phyloP scores from a whole-genome alignment of 2,329 filamentous ascomycete genomes.

The Fonsecaea pugnacius region DNA sequence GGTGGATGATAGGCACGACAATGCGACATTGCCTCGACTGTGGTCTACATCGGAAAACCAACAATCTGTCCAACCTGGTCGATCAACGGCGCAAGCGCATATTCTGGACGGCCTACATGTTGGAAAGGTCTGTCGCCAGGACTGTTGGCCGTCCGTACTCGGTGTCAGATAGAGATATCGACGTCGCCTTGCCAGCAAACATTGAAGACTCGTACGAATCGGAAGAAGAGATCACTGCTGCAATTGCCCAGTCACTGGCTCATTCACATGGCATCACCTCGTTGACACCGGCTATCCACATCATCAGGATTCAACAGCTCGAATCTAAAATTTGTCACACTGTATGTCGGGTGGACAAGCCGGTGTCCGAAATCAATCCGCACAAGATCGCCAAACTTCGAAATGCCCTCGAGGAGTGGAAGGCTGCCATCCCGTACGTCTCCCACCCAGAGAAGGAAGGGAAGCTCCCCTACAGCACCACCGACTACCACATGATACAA shows the following conservation, averaged over 20 bases:
- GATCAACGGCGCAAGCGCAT: conserved; percentile 10
- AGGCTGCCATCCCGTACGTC: conserved; percentile 6
- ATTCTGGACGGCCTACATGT: conserved; percentile 11
- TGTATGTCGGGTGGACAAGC: not conserved
- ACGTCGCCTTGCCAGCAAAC: conserved; percentile 5
- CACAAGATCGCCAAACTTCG: conserved; percentile 7
- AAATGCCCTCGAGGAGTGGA: conserved; percentile 6
- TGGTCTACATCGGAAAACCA: conserved; percentile 6
- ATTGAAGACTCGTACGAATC: conserved; percentile 10
- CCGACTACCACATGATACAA: conserved; percentile 8
- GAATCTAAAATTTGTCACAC: conserved; percentile 7
- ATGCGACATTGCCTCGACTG: conserved; percentile 8
- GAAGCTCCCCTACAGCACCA: conserved; percentile 6
- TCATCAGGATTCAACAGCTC: conserved; percentile 1
- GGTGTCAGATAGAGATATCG: conserved; percentile 5
- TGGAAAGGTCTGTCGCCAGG: conserved; percentile 7
- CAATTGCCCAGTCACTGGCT: not conserved
- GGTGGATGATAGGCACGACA: conserved; percentile 6
- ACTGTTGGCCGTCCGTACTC: conserved; percentile 5
- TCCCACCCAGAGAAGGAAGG: not conserved
- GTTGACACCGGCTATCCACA: conserved; percentile 3
- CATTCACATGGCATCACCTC: not conserved
- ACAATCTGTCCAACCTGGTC: conserved; percentile 2
- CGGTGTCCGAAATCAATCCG: conserved; percentile 3
- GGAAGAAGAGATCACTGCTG: conserved; percentile 1